phyloP scores from a whole-genome alignment of 2,329 filamentous ascomycete species.

The Fonsecaea nubica region DNA sequence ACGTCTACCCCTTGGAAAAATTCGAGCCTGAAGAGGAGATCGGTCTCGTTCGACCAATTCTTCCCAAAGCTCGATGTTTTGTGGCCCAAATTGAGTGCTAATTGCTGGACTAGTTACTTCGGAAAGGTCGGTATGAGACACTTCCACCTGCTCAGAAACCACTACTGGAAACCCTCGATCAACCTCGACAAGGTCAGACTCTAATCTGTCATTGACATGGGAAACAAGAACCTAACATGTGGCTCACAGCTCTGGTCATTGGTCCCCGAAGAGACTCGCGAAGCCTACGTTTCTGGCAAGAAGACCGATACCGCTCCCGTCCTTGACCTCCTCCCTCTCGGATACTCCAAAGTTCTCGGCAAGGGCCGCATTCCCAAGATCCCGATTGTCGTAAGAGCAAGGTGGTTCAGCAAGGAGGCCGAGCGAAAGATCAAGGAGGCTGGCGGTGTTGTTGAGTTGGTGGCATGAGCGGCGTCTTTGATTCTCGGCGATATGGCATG shows the following conservation, averaged over 20 bases:
- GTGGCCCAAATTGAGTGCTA: background rate
- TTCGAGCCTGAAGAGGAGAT: background rate
- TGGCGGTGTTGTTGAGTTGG: conserved; percentile 93
- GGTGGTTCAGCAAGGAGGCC: conserved; percentile 94
- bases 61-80: background rate
- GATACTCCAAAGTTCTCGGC: conserved; percentile 98
- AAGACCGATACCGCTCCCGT: conserved; percentile 94
- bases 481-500: background rate
- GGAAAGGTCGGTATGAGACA: conserved; percentile 93
- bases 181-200: conserved; percentile 92
- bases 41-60: background rate
- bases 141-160: conserved; percentile 95
- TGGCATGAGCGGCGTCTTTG: conserved; percentile 70
- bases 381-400: conserved; percentile 90
- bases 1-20: conserved; percentile 72
- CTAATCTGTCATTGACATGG: background rate
- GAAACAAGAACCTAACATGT: conserved; percentile 20
- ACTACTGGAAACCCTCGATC: conserved; percentile 98
- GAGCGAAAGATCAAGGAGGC: conserved; percentile 99
- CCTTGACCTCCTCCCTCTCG: conserved; percentile 94
- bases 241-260: conserved; percentile 85
- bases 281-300: conserved; percentile 81
- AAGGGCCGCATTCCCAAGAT: conserved; percentile 95
- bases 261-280: conserved; percentile 88
- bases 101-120: conserved; percentile 50